These are phyloP conservation scores for Prosopis cineraria DNA, from an alignment of 306 rosid genomes.

Conservation along the genomic window DNA sequence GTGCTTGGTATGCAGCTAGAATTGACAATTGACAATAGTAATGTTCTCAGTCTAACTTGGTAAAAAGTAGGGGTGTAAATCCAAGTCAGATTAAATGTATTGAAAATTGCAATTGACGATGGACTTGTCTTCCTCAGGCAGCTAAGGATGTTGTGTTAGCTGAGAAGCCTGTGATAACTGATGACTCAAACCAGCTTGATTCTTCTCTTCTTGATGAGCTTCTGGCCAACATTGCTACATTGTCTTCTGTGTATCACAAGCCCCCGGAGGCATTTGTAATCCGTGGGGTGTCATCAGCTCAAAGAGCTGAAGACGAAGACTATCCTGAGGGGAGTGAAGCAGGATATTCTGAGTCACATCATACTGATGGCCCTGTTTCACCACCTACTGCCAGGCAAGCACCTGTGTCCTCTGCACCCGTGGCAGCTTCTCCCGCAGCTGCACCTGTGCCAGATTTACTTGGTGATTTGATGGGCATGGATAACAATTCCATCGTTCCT, in stretches of 20 bases:
- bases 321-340: conserved; percentile 83
- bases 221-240: conserved; percentile 93
- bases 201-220: conserved; percentile 94
- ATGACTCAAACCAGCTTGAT: conserved; percentile 93
- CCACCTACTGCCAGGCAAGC: conserved; percentile 59
- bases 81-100: conserved; percentile 4
- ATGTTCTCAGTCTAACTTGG: neutral
- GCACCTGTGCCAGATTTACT: conserved; percentile 91
- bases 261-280: conserved; percentile 97
- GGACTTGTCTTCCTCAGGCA: conserved; percentile 65
- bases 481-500: conserved; percentile 75
- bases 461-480: conserved; percentile 90
- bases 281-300: conserved; percentile 66
- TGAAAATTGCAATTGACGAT: conserved; percentile 39
- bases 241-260: conserved; percentile 98
- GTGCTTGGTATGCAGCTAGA: conserved; percentile 14
- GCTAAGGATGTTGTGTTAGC: conserved; percentile 99
- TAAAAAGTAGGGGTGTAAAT: neutral
- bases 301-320: conserved; percentile 84
- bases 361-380: conserved; percentile 62
- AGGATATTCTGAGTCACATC: conserved; percentile 74
- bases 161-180: conserved; percentile 96
- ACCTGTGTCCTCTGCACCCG: conserved; percentile 43
- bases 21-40: neutral
- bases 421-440: conserved; percentile 55